Evolutionary conservation across 2,329 filamentous ascomycete species (phyloP).

Genomic region (Claviceps maximensis): DNA sequence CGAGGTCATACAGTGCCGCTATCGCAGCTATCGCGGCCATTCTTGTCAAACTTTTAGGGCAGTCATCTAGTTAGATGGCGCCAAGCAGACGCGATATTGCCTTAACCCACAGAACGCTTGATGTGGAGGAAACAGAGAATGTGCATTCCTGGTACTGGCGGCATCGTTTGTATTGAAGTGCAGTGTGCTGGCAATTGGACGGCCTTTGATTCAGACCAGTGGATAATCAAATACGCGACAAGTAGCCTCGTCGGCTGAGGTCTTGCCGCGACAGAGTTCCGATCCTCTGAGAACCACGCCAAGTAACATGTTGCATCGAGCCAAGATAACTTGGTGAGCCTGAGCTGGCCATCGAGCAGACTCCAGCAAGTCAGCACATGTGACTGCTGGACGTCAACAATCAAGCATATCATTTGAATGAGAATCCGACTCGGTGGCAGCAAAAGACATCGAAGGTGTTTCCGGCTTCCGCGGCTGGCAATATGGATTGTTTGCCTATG

Average conservation of each 20-base stretch:
- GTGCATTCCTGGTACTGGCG: too few relatives aligned
- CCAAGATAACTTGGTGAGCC: background rate
- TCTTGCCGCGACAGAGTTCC: background rate
- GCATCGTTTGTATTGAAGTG: too few relatives aligned
- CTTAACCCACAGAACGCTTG: too few relatives aligned
- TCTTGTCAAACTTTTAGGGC: too few relatives aligned
- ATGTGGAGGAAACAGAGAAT: too few relatives aligned
- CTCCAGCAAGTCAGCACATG: background rate
- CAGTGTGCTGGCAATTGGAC: too few relatives aligned
- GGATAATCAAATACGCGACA: too few relatives aligned
- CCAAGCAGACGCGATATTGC: background rate
- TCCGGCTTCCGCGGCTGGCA: background rate
- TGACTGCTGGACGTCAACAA: background rate
- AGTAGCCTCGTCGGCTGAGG: background rate
- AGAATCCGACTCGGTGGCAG: background rate
- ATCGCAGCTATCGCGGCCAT: background rate
- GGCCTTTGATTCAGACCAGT: too few relatives aligned
- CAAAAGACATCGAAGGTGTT: background rate
- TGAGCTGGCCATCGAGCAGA: background rate
- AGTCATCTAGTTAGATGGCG: too few relatives aligned
- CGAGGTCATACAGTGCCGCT: background rate
- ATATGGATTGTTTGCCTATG: background rate
- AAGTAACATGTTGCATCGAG: background rate
- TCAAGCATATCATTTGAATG: background rate
- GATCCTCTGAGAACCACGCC: background rate